Evolutionary conservation across 108 stramenopile genomes (phyloP), one percentile per base, ranked within the genome.

Genomic region (Seminavis robusta): DNA sequence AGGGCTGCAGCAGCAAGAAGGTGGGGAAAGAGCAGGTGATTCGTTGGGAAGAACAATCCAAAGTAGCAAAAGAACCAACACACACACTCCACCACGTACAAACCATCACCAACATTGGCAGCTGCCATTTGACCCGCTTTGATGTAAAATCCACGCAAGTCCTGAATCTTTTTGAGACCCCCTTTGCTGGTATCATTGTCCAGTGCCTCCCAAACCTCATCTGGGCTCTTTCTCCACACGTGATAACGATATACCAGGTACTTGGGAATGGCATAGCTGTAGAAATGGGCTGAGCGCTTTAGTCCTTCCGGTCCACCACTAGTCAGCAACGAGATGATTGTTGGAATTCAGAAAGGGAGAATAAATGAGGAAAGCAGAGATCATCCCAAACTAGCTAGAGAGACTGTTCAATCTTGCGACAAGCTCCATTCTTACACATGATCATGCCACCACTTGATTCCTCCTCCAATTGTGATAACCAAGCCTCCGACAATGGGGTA

Each of bases 71-170:
- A n/a, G n/a, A n/a, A n/a, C n/a, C n/a, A n/a, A n/a, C n/a, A n/a
- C n/a, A n/a, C n/a, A n/a, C n/a, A 34, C n/a, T n/a, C n/a, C n/a
- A n/a, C n/a, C n/a, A n/a, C n/a, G n/a, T n/a, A n/a, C n/a, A 94
- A 88, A n/a, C 86, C 88, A 50, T 81, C 81, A 6, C 88, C 86
- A 45, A 94, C 83, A 43, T 87, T 87, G 20, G 83, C 79, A 1
- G 92, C 92, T 5, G 63, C 59, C 80, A 94, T 87, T 39, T 94
- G 92, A 11, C 92, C 92, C 15, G 53, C 66, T 43, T 94, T 94
- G 52, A 82, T 73, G 54, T 94, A 94, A 54, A 94, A 90, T 15
- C 92, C 92, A 55, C 77, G 63, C 52, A 94, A 44, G 43, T 88
- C 81, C 58, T 79, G 60, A 9, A 89, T 85, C 60, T 85, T 85